Evolutionary conservation across 192 early-diverging fungal species (phyloP), one percentile per base, ranked within the genome.

Genomic region (Coemansia sp.): DNA sequence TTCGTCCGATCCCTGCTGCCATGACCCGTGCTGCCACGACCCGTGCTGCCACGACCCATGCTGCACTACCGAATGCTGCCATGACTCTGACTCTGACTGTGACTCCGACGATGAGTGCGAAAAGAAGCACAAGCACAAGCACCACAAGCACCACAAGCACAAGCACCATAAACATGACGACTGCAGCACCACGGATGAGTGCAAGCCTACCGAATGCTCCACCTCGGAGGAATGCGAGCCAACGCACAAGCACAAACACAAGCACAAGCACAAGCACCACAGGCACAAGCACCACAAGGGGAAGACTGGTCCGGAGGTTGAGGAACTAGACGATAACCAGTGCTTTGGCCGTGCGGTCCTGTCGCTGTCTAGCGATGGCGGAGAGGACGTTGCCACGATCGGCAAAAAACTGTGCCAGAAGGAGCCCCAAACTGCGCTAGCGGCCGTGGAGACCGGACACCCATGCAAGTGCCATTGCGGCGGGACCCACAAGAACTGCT

Each of bases 341-440:
- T 76, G 72, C 57, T 75, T 68, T 33, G 72, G 61, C 3, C 55
- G 72, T 8, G 72, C 72, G 0, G 65, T 68, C 12, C 49, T 75
- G 19, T 68, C 72, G 0, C 40, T 75, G 28, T 42, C 54, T 38
- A 68, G 58, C 50, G 56, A 56, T 15, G 61, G 59, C 39, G 57
- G 50, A 18, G 65, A 68, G 14, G 33, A 13, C 19, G 65, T 64
- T 2, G 49, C 61, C 10, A 75, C 72, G 1, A 31, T 75, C 18
- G 72, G 72, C 61, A 68, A 75, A 65, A 59, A 64, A 30, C 38
- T 75, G 45, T 68, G 44, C 14, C 58, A 42, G 47, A 47, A 42
- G 10, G 57, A 64, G 9, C 28, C 61, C 0, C 63, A 72, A 46
- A 61, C 57, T 2, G 69, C 50, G 10, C 48, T 30, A 11, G 62